phyloP scores from a whole-genome alignment of 768 basidiomycete species.

The Dendrothele bispora region DNA sequence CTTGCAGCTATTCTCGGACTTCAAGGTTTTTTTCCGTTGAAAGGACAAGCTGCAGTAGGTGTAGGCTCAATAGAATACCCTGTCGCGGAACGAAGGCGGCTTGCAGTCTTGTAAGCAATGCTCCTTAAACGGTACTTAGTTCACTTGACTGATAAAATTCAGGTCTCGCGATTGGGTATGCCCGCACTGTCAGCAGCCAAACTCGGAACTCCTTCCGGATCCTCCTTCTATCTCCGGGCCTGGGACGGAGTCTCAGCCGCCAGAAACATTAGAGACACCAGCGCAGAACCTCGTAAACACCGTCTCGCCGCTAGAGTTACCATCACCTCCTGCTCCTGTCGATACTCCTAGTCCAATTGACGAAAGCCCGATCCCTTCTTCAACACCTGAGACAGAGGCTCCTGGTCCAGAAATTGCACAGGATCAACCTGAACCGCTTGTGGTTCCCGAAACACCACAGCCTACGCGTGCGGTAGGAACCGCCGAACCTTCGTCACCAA shows the following conservation, averaged over 20 bases:
- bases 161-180: constrained; percentile 85
- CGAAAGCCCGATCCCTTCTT: neutral
- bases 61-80: constrained; percentile 88
- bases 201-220: constrained; percentile 73
- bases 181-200: constrained; percentile 67
- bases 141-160: too few species aligned
- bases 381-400: constrained; percentile 1
- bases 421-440: constrained; percentile 4
- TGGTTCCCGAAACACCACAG: constrained; percentile 11
- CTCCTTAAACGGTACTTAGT: too few species aligned
- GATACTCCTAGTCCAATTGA: constrained; percentile 2
- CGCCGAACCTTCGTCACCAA: constrained; percentile 50
- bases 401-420: constrained; percentile 31
- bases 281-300: neutral
- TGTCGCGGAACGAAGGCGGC: constrained; percentile 68
- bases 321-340: neutral
- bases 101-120: constrained; percentile 77
- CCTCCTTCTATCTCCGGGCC: constrained; percentile 41
- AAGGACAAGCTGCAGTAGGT: constrained; percentile 83
- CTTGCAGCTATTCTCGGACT: constrained; percentile 77
- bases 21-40: constrained; percentile 87
- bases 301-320: constrained; percentile 2
- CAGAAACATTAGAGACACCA: neutral
- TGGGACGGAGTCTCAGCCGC: neutral
- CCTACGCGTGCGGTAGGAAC: constrained; percentile 22